Base-by-base conservation (phyloP, 768 basidiomycete genomes). In the Collybia sordida region DNA sequence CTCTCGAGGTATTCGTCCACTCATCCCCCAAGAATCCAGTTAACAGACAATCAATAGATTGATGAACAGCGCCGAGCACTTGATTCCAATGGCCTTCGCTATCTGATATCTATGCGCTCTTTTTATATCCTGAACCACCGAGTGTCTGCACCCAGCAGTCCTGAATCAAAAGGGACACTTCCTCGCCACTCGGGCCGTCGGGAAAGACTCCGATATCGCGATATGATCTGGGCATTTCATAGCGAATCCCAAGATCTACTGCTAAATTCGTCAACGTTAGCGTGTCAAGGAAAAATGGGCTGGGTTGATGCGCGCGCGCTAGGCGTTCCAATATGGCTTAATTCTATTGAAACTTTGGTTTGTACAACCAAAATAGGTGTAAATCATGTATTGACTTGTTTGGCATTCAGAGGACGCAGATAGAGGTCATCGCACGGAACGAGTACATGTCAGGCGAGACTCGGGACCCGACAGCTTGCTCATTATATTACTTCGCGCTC, bases 181-280 rank as follows among this genome's bases (percentile, higher is more conserved):
- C 72, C 72, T n/a, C 70, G 71, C 28, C 70, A 69, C 54, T 77
- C 80, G 35, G 83, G 78, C 23, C 76, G 81, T 58, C 73, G 91
- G 58, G 83, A 87, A 60, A 80, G 92, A n/a, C 75, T 96, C 41
- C 83, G 91, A 18, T 94, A 89, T 66, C 83, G 97, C 27, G 96
- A 99, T 65, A 92, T 98, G 73, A 78, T 98, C 22, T 99, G 96
- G 95, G 96, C 95, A 0, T 95, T 88, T 64, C 90, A 97, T 59
- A 97, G 94, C 61, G 93, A 97, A 67, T 91, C 86, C 60, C 94
- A 99, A 60, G 92, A 89, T 15, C 65, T 98, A 39, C 67, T 99
- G 4, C 65, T 97, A 45, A 72, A 77, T 22, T 83, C 86, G 3
- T 88, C 89, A 2, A 77, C 77, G 14, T 69, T 77, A 3, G 85